Conservation (phyloP, 495 filamentous ascomycete genomes). For the Penicillium paradoxum region DNA sequence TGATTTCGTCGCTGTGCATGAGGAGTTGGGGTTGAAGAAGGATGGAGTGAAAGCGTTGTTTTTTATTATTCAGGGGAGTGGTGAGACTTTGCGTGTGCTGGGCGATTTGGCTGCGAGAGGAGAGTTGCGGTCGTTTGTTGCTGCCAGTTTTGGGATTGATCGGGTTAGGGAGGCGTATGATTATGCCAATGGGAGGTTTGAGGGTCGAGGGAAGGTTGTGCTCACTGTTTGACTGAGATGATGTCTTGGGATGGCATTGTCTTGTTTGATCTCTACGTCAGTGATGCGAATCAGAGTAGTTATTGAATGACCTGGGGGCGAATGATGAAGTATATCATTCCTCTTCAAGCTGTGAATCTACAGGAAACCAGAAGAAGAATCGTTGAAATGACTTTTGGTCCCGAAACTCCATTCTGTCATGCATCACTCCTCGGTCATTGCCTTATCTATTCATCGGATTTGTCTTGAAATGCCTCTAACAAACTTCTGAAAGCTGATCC, state of each 20-base stretch:
- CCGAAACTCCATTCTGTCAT: no score
- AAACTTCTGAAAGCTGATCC: slow-evolving; percentile 16
- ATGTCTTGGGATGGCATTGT: not conserved
- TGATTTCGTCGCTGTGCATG: slow-evolving; percentile 36
- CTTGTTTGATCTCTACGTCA: not conserved
- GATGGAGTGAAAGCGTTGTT: slow-evolving; percentile 24
- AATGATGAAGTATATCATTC: not conserved
- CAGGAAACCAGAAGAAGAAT: not conserved
- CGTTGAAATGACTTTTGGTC: no score
- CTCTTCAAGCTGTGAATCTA: not conserved
- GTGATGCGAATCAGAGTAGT: not conserved
- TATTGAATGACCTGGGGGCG: no score
- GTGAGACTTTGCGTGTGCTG: slow-evolving; percentile 13
- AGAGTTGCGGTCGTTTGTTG: slow-evolving; percentile 24
- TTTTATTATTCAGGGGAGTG: slow-evolving; percentile 29
- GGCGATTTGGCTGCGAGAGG: slow-evolving; percentile 18
- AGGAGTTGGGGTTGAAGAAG: slow-evolving; percentile 10
- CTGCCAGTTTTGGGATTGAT: slow-evolving; percentile 17
- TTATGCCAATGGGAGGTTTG: slow-evolving; percentile 19
- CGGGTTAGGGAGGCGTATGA: slow-evolving; percentile 31
- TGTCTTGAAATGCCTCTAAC: slow-evolving; percentile 12
- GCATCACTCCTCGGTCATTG: not conserved
- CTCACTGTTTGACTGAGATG: slow-evolving; percentile 13
- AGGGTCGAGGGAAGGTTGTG: slow-evolving; percentile 27
- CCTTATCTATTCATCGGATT: not conserved